Evolutionary conservation across 2,329 filamentous ascomycete species (phyloP).

Genomic region (Diaporthe vaccinii): DNA sequence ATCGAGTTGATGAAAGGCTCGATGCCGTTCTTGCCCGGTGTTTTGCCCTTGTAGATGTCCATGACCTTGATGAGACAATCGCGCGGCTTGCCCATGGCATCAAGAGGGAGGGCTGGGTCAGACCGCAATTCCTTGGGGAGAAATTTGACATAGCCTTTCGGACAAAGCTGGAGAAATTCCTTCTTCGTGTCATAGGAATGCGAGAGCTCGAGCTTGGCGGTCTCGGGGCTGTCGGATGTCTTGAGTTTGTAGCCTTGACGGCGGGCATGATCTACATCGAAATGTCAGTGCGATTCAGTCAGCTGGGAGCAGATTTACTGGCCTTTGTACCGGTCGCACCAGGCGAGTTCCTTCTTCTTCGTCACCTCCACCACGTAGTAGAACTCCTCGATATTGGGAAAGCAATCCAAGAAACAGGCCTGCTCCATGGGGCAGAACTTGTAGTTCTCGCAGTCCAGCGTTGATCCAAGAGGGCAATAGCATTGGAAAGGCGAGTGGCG

Average conservation of each 20-base stretch:
- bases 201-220: background rate
- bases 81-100: background rate
- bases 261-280: background rate
- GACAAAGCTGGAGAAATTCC: constrained; percentile 35
- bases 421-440: constrained; percentile 44
- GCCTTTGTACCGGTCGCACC: constrained; percentile 8
- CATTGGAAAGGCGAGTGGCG: constrained; percentile 30
- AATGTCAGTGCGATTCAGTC: background rate
- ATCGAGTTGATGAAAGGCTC: background rate
- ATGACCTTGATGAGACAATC: constrained; percentile 15
- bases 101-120: background rate
- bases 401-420: constrained; percentile 45
- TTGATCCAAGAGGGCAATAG: background rate
- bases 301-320: background rate
- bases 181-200: constrained; percentile 31
- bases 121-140: background rate
- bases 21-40: fast-evolving
- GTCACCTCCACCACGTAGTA: constrained; percentile 47
- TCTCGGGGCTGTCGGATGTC: background rate
- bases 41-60: constrained; percentile 14
- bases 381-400: constrained; percentile 47
- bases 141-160: fast-evolving
- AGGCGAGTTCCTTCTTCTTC: background rate
- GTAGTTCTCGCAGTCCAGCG: background rate
- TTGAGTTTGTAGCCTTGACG: background rate